Percentiles rank a stretch among this genome's conserved stretches.
Evolutionary conservation across 805 yeast species (phyloP).

Genomic region (Metschnikowia kunwiensis): DNA sequence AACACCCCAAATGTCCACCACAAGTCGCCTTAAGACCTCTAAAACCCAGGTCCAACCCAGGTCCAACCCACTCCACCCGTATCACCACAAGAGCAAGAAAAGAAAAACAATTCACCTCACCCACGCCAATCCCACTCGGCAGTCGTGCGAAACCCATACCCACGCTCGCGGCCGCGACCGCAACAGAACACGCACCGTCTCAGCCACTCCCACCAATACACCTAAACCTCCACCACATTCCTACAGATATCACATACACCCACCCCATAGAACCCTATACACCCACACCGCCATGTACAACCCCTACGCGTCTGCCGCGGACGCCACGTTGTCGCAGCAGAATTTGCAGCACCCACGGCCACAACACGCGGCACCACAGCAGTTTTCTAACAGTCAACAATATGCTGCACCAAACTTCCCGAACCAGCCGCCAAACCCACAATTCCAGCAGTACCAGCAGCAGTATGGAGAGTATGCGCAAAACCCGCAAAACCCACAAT

Average conservation of each 20-base stretch:
- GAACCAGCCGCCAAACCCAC: constrained; percentile 7
- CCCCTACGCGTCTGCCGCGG: constrained; percentile 34
- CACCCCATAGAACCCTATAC: too few species aligned
- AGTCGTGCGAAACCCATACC: too few species aligned
- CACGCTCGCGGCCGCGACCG: too few species aligned
- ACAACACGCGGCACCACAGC: constrained; percentile 14
- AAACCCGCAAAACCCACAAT: constrained; percentile 26
- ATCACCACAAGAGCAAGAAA: too few species aligned
- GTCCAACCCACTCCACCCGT: too few species aligned
- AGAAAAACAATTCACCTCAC: too few species aligned
- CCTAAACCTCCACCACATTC: not conserved
- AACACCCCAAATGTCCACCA: too few species aligned
- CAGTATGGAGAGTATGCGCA: constrained; percentile 20
- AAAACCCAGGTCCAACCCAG: too few species aligned
- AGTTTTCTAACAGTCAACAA: not conserved
- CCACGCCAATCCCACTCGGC: too few species aligned
- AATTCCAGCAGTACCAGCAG: constrained; percentile 18
- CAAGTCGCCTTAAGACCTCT: too few species aligned
- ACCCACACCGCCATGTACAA: constrained; percentile 40
- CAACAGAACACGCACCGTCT: not conserved
- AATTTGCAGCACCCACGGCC: constrained; percentile 22
- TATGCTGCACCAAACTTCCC: not conserved
- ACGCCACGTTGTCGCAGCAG: constrained; percentile 13
- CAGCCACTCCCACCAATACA: not conserved
- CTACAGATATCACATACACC: not conserved